These are phyloP conservation scores for Carex sylvatica DNA, from an alignment of 202 grass and related monocot species.

Conservation along the genomic window DNA sequence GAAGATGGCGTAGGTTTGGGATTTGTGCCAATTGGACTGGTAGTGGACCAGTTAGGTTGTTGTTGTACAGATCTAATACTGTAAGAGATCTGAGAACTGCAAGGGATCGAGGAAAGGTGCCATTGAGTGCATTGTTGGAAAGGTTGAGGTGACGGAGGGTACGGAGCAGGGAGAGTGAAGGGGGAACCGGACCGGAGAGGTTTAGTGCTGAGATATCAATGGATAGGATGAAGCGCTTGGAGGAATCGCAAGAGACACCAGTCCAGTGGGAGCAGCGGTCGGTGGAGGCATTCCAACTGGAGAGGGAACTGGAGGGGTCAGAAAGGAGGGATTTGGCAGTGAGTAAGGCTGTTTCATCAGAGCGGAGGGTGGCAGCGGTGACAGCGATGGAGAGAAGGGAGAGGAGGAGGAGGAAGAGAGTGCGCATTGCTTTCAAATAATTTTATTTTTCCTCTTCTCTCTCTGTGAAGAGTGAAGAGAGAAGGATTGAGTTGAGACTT, in stretches of 20 bases:
- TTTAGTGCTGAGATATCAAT: constrained; percentile 74
- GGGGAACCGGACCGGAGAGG: constrained; percentile 56
- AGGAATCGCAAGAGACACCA: constrained; percentile 47
- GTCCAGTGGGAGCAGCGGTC: constrained; percentile 43
- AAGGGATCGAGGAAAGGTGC: constrained; percentile 50
- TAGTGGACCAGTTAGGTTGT: constrained; percentile 75
- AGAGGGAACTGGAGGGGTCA: constrained; percentile 47
- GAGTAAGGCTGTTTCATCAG: constrained; percentile 55
- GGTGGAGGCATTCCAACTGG: constrained; percentile 40
- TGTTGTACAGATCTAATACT: constrained; percentile 86
- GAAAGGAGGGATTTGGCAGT: constrained; percentile 51
- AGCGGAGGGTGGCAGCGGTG: constrained; percentile 5
- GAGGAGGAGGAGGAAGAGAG: constrained; percentile 22
- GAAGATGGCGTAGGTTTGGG: constrained; percentile 61
- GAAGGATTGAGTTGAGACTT: neutral
- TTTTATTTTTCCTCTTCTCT: neutral
- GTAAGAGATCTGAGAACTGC: constrained; percentile 42
- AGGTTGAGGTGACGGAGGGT: constrained; percentile 59
- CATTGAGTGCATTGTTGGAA: constrained; percentile 65
- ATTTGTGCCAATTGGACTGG: constrained; percentile 38
- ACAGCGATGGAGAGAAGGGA: constrained; percentile 18
- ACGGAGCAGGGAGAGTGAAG: constrained; percentile 38
- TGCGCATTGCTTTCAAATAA: constrained; percentile 24
- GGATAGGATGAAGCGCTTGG: constrained; percentile 35
- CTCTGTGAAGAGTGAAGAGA: neutral